Evolutionary conservation across 2,329 filamentous ascomycete genomes (phyloP).

Genomic region (Colletotrichum cereale): DNA sequence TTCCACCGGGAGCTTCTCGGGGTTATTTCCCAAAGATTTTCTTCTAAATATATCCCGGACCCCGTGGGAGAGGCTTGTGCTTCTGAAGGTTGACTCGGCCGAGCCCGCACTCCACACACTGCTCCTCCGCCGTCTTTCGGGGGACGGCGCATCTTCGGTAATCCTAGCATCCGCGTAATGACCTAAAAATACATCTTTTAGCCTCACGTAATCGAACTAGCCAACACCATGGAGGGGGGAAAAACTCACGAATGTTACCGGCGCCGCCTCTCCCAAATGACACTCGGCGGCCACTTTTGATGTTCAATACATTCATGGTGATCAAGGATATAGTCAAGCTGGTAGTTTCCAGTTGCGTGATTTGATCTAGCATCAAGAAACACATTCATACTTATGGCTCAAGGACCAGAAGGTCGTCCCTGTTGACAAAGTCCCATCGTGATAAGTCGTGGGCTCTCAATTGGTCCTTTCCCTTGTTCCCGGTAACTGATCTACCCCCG

Average conservation of each 20-base stretch:
- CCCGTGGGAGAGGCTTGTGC: conserved; percentile 1
- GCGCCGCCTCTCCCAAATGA: conserved; percentile 27
- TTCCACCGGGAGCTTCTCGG: background rate
- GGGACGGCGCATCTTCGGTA: background rate
- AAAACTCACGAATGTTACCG: conserved; percentile 29
- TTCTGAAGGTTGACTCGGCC: background rate
- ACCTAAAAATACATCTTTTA: conserved; percentile 10
- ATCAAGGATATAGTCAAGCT: background rate
- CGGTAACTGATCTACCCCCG: background rate
- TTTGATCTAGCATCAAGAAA: background rate
- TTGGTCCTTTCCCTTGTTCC: background rate
- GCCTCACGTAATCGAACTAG: background rate
- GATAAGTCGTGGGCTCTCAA: conserved; percentile 1
- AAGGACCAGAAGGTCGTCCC: background rate
- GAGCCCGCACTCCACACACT: conserved; percentile 22
- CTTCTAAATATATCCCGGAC: conserved; percentile 8
- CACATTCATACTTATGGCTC: background rate
- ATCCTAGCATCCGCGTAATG: conserved; percentile 19
- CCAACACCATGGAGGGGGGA: background rate
- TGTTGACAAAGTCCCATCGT: background rate
- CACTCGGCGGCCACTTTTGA: conserved; percentile 17
- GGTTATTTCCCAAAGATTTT: background rate
- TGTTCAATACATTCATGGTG: conserved; percentile 22
- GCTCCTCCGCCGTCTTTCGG: conserved; percentile 1
- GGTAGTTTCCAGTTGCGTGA: no score